Base-by-base conservation (phyloP, 306 rosid species). In the Ormosia semicastrata region DNA sequence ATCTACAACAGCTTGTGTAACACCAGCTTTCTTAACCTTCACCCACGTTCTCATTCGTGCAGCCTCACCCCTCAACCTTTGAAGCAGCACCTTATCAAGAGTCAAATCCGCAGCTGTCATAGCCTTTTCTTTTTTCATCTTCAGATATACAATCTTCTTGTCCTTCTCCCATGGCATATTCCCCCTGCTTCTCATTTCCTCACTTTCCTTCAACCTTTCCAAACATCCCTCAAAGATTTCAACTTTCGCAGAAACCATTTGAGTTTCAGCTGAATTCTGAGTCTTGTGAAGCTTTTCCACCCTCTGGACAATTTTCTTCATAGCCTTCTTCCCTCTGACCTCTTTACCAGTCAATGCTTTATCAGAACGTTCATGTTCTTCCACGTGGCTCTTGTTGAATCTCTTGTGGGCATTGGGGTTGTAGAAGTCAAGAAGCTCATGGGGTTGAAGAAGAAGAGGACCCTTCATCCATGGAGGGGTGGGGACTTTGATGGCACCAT, bases 111-210 rank as follows among this genome's bases (percentile, higher is more conserved):
- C 97, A 32, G 79, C 83, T 24, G 81, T 85, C 37, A 50, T 75
- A 18, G 13, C 57, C 83, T 74, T 92, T 58, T 88, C 88, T 85
- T 82, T 89, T 84, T 85, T 92, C 41, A 68, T 44, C 47, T 86
- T 82, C 84, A 89, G 56, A 71, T 83, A 77, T 13, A 66, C 86
- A 60, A 87, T 24, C 46, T 80, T 75, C 47, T 87, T 92, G 29
- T 89, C 94, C 77, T 70, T 89, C 88, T 91, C 97, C 98, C 98
- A 94, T 7, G 98, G 96, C 96, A 91, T 84, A 85, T 86, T 91
- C 80, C 12, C 71, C 15, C 74, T 64, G 41, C 13, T 41, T 53
- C 83, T 66, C 58, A 66, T 62, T n/a, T 73, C 84, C 39, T 36
- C 71, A 13, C 58, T 77, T 52, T 79, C 82, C 39, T 57, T 76